Conservation (phyloP, 306 rosid genomes). For the Inga laurina region DNA sequence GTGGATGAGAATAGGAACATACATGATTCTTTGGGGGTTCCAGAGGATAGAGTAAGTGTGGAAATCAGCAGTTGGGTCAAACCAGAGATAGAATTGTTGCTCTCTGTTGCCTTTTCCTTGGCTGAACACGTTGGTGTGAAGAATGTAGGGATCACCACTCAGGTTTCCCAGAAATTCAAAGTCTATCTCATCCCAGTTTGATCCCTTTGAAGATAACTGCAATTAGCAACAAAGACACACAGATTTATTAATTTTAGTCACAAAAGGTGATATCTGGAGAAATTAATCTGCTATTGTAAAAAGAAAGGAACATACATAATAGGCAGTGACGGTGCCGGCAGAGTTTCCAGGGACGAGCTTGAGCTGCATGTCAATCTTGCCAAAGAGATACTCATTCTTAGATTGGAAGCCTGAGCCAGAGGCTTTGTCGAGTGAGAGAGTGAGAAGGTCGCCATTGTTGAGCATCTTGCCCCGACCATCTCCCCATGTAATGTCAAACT, state of each 20-base stretch:
- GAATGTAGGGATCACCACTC: constrained; percentile 72
- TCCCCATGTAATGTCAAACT: constrained; percentile 71
- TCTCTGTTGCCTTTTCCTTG: constrained; percentile 79
- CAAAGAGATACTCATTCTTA: constrained; percentile 57
- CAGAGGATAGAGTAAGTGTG: constrained; percentile 72
- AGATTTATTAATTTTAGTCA: neutral
- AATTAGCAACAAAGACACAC: constrained; percentile 14
- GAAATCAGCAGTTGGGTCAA: constrained; percentile 75
- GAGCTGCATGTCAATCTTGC: constrained; percentile 75
- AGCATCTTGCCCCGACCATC: constrained; percentile 67
- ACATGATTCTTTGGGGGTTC: constrained; percentile 62
- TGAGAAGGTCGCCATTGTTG: constrained; percentile 58
- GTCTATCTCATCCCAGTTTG: constrained; percentile 80
- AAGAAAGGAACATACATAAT: constrained; percentile 45
- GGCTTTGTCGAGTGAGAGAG: constrained; percentile 54
- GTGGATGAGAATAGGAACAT: constrained; percentile 26
- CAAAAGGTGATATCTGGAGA: neutral
- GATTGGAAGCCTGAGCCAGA: constrained; percentile 85
- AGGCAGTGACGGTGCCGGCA: constrained; percentile 84
- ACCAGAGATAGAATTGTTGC: constrained; percentile 80
- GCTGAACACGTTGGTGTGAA: constrained; percentile 70
- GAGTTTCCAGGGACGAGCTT: constrained; percentile 78
- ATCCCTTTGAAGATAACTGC: constrained; percentile 59
- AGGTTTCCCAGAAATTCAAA: constrained; percentile 71
- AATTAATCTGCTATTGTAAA: neutral